Percentiles rank a stretch among this genome's conserved stretches.
phyloP scores from a whole-genome alignment of 108 stramenopile genomes.

The Conticribra guillardii region DNA sequence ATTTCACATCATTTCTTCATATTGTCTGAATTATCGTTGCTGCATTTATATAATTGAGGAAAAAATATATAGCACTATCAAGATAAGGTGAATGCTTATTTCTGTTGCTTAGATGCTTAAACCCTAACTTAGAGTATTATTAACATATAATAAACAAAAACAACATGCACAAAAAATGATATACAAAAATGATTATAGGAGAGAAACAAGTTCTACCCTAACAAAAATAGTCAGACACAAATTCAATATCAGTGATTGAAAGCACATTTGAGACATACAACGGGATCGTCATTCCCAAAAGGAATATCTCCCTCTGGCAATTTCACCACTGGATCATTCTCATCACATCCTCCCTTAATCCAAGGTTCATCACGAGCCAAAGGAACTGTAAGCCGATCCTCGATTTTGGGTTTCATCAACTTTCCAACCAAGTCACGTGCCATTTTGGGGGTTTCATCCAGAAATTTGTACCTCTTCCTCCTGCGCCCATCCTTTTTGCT shows the following conservation, averaged over 20 bases:
- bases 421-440: slow-evolving; percentile 66
- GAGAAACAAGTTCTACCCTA: too few species aligned
- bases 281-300: slow-evolving; percentile 67
- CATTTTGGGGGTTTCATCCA: slow-evolving; percentile 63
- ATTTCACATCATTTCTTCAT: too few species aligned
- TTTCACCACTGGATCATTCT: slow-evolving; percentile 30
- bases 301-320: slow-evolving; percentile 68
- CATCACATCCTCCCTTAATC: slow-evolving; percentile 60
- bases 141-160: too few species aligned
- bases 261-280: slow-evolving; percentile 64
- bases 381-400: slow-evolving; percentile 77
- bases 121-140: too few species aligned
- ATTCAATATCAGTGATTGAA: slow-evolving; percentile 12
- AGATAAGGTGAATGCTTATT: too few species aligned
- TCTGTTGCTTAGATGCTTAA: too few species aligned
- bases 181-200: too few species aligned
- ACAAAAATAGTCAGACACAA: too few species aligned
- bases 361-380: slow-evolving; percentile 79
- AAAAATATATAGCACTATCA: too few species aligned
- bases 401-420: slow-evolving; percentile 65
- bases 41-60: too few species aligned
- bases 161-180: too few species aligned
- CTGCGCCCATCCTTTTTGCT: slow-evolving; percentile 12
- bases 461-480: slow-evolving; percentile 37
- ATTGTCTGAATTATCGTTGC: too few species aligned